These are phyloP conservation scores for Knufia petricola DNA, from an alignment of 2,329 filamentous ascomycete genomes.

Conservation along the genomic window DNA sequence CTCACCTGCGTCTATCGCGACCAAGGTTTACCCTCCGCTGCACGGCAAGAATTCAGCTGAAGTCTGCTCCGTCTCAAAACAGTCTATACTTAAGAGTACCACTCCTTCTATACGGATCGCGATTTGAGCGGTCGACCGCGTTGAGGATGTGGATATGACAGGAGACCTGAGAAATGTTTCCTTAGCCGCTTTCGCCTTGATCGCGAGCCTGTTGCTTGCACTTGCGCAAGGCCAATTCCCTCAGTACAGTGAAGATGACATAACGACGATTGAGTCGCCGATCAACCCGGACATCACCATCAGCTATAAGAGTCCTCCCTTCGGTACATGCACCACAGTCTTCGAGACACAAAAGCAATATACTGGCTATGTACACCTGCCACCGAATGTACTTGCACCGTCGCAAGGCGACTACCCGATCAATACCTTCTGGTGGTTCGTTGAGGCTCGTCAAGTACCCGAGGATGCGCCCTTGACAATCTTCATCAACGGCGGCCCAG, in stretches of 20 bases:
- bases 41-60: too few species aligned
- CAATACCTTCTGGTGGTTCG: constrained; percentile 35
- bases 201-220: neutral
- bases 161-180: neutral
- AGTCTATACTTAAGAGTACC: too few species aligned
- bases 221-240: constrained; percentile 16
- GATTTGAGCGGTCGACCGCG: neutral
- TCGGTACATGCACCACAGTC: constrained; percentile 55
- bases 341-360: constrained; percentile 59
- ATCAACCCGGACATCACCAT: constrained; percentile 53
- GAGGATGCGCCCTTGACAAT: constrained; percentile 41
- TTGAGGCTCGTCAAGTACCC: constrained; percentile 34
- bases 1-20: too few species aligned
- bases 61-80: too few species aligned
- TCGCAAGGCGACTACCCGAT: constrained; percentile 27
- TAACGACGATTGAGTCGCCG: constrained; percentile 52
- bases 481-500: constrained; percentile 46
- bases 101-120: too few species aligned
- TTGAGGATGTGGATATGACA: neutral
- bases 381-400: constrained; percentile 28
- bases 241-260: constrained; percentile 13
- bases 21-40: too few species aligned
- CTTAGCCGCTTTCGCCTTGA: neutral
- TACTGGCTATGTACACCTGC: constrained; percentile 58
- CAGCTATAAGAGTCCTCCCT: constrained; percentile 54